phyloP scores from a whole-genome alignment of 345 rosid species.

The Atalantia buxifolia region DNA sequence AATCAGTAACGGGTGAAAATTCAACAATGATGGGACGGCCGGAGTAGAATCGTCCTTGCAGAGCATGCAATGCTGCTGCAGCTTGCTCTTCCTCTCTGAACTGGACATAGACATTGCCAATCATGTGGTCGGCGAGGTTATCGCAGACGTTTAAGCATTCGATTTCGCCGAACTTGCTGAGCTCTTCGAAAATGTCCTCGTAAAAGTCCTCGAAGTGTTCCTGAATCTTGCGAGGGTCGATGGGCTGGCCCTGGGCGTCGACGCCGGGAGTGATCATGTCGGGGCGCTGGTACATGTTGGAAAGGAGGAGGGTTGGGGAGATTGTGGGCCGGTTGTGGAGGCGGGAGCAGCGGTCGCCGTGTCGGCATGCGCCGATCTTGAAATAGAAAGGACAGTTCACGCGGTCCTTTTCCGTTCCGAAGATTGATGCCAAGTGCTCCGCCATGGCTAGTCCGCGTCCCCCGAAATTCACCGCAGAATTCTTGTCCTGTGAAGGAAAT shows the following conservation, averaged over 20 bases:
- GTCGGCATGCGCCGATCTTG: conserved; percentile 83
- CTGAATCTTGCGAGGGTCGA: conserved; percentile 69
- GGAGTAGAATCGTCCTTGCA: conserved; percentile 78
- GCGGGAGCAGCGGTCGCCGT: conserved; percentile 83
- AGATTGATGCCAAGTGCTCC: conserved; percentile 91
- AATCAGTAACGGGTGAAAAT: conserved; percentile 92
- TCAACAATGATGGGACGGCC: conserved; percentile 94
- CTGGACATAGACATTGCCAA: conserved; percentile 85
- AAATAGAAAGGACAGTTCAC: conserved; percentile 88
- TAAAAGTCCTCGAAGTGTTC: conserved; percentile 81
- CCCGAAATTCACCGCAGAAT: no score
- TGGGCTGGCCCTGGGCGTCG: conserved; percentile 61
- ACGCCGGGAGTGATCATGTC: conserved; percentile 90
- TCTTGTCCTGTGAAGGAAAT: no score
- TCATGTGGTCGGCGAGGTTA: conserved; percentile 92
- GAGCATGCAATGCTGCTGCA: conserved; percentile 67
- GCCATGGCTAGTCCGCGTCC: conserved; percentile 45
- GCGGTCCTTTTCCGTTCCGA: conserved; percentile 78
- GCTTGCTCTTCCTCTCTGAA: conserved; percentile 93
- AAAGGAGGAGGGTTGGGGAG: conserved; percentile 66
- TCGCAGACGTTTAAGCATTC: conserved; percentile 84
- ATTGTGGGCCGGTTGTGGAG: conserved; percentile 75
- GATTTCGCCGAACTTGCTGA: conserved; percentile 83
- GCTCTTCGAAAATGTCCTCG: conserved; percentile 88
- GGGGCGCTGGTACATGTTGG: conserved; percentile 83